Evolutionary conservation across 1,284 basidiomycete species (phyloP), one percentile per base, ranked within the genome.

Genomic region (Quambalaria eucalypti): DNA sequence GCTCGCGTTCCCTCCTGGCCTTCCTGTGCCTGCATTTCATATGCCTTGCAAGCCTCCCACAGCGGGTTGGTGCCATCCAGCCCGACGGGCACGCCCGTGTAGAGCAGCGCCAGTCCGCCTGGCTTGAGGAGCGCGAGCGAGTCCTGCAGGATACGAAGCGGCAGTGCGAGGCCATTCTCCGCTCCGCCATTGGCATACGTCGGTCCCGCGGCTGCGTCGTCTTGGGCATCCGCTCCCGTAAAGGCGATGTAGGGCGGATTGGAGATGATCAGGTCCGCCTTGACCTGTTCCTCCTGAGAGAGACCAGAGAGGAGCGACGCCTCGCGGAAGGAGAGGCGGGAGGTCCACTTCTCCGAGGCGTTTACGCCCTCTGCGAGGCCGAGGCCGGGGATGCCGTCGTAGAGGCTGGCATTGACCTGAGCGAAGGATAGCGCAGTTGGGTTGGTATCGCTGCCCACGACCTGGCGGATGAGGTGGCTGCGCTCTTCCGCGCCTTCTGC

Each of bases 211-310:
- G n/a, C n/a, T n/a, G n/a, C n/a, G n/a, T n/a, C n/a, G n/a, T n/a
- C n/a, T n/a, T n/a, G n/a, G 10, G 36, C 36, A 12, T 39, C 36
- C 3, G 16, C 36, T n/a, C 36, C 21, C 16, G 16, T 23, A 46
- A 46, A 46, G 19, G 42, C 42, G 14, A 46, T 46, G 42, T 46
- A 46, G 19, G 42, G 42, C n/a, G 42, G 42, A 28, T 46, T 46
- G 4, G 21, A 23, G 4, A 46, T 23, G 42, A 46, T 28, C 16
- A 46, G 42, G 42, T 46, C 42, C 14, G 25, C 21, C n/a, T 46
- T 2, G n/a, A 2, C n/a, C 42, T 23, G n/a, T 14, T 46, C 42
- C 3, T 46, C 42, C 3, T 46, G 19, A 14, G 42, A 21, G 21
- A 46, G 42, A 4, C 16, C 42, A 12, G n/a, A 26, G 19, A 46